phyloP scores from a whole-genome alignment of 805 yeast species.

The Yamadazyma takamatsuzukensis region DNA sequence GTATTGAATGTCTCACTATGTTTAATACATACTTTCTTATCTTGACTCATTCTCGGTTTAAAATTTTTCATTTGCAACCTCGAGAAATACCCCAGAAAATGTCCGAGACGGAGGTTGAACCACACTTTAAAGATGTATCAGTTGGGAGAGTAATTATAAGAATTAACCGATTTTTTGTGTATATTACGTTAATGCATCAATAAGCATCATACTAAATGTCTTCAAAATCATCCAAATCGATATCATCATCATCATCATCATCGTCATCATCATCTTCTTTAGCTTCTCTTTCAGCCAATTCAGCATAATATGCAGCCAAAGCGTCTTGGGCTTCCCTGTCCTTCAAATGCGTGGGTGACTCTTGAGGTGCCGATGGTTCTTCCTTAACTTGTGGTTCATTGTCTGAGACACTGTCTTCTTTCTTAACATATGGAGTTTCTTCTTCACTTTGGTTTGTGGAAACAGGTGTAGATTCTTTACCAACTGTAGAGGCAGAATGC shows the following conservation, averaged over 20 bases:
- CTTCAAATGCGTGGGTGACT: no score
- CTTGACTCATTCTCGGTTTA: constrained; percentile 11
- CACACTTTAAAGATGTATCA: no score
- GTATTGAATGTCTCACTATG: no score
- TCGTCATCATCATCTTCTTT: constrained; percentile 57
- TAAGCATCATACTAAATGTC: no score
- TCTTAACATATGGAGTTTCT: constrained; percentile 16
- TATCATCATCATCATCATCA: constrained; percentile 34
- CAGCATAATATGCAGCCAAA: constrained; percentile 63
- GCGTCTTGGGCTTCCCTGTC: constrained; percentile 72
- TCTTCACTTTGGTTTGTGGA: constrained; percentile 11
- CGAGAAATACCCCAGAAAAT: no score
- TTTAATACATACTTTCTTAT: constrained; percentile 11
- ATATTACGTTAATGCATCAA: no score
- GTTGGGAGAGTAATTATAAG: no score
- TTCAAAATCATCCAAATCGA: constrained; percentile 31
- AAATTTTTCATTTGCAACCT: constrained; percentile 7
- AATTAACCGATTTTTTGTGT: no score
- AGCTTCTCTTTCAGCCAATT: constrained; percentile 66
- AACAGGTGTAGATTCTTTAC: constrained; percentile 43
- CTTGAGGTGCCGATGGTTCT: constrained; percentile 21
- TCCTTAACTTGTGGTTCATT: constrained; percentile 5
- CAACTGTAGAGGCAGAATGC: constrained; percentile 92
- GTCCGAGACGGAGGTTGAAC: no score
- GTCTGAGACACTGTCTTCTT: constrained; percentile 10